These are phyloP conservation scores for Lentinula sp. DNA, from an alignment of 768 basidiomycete genomes.

Conservation along the genomic window DNA sequence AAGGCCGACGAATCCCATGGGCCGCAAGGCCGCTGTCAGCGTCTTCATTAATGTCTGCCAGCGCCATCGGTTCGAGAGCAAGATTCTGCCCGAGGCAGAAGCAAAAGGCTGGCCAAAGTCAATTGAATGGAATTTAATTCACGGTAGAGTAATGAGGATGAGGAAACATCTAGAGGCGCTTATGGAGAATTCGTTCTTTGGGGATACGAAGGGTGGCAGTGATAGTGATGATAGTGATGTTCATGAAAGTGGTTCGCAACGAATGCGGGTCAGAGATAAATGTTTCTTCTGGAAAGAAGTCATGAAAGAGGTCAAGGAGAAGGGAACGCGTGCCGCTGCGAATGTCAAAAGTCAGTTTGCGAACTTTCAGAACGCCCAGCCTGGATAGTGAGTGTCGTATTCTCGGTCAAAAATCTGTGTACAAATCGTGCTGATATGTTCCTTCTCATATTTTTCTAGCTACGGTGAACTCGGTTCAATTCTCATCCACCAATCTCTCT, in stretches of 20 bases:
- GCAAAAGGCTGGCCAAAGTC: conserved; percentile 69
- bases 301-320: conserved; percentile 52
- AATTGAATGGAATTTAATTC: conserved; percentile 59
- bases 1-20: conserved; percentile 63
- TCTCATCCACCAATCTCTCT: conserved; percentile 73
- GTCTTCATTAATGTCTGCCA: conserved; percentile 67
- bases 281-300: conserved; percentile 63
- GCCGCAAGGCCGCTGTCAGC: conserved; percentile 48
- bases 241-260: conserved; percentile 8
- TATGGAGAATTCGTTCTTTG: conserved; percentile 36
- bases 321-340: conserved; percentile 58
- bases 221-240: conserved; percentile 19
- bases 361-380: conserved; percentile 76
- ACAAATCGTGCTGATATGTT: neutral
- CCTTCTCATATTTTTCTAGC: conserved; percentile 28
- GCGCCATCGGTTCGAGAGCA: conserved; percentile 71
- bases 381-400: conserved; percentile 72
- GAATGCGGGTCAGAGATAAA: conserved; percentile 6
- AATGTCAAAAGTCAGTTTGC: conserved; percentile 72
- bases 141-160: conserved; percentile 48
- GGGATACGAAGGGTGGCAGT: conserved; percentile 10
- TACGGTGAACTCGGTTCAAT: conserved; percentile 84
- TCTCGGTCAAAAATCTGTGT: neutral
- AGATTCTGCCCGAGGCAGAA: conserved; percentile 67
- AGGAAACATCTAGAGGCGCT: conserved; percentile 39